phyloP scores from a whole-genome alignment of 441 rosid genomes.

The Raphanus hybrid region DNA sequence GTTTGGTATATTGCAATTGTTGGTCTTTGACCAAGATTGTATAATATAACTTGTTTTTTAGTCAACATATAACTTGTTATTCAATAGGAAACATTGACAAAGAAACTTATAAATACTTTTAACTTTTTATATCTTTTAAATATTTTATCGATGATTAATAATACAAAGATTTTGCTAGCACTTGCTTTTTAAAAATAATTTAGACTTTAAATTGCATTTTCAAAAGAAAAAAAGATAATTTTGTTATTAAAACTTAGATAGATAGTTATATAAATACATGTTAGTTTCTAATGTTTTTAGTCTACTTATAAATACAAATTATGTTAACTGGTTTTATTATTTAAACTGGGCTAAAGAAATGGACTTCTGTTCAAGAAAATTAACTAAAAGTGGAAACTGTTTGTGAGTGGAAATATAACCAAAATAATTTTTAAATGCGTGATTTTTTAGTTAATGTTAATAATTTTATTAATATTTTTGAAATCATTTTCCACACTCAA shows the following conservation, averaged over 20 bases:
- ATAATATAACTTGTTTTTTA: not conserved
- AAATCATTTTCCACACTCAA: too few relatives aligned
- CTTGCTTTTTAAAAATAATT: not conserved
- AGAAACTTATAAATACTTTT: not conserved
- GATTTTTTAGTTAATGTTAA: not conserved
- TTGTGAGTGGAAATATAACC: not conserved
- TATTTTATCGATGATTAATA: not conserved
- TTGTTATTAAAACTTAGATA: too few relatives aligned
- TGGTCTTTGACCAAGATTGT: slow-evolving; percentile 11
- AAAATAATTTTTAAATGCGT: too few relatives aligned
- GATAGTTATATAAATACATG: too few relatives aligned
- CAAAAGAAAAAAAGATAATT: too few relatives aligned
- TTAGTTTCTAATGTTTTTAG: too few relatives aligned
- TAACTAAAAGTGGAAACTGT: not conserved
- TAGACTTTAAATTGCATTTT: not conserved
- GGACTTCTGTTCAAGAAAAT: not conserved
- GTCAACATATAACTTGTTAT: not conserved
- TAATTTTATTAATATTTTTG: too few relatives aligned
- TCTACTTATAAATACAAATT: not conserved
- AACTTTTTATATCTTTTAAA: not conserved
- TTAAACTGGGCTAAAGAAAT: not conserved
- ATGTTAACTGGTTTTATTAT: not conserved
- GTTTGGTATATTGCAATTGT: not conserved
- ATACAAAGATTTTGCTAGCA: not conserved
- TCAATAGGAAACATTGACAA: not conserved